A percentile compares a stretch with the other conserved stretches of the same genome.
These are phyloP conservation scores for Elymus sibiricus DNA, from an alignment of 176 grass and related monocot genomes.

Conservation along the genomic window DNA sequence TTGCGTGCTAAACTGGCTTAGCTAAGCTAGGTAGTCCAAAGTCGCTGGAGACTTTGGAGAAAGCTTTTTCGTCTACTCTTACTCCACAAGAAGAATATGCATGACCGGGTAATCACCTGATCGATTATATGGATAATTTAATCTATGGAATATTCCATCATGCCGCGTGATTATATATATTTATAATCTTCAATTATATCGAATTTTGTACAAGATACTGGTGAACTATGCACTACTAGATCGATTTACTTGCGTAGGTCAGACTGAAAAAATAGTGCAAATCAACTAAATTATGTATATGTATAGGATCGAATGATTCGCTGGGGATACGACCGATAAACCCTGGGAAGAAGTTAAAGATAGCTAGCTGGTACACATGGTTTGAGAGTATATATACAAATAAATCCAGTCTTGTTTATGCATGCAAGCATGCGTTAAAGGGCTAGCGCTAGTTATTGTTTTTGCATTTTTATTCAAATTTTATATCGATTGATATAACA, in stretches of 20 bases:
- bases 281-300: neutral
- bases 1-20: neutral
- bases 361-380: neutral
- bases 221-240: neutral
- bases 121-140: neutral
- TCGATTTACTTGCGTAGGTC: neutral
- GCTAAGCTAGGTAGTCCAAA: neutral
- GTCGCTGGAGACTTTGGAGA: constrained; percentile 28
- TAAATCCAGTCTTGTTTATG: too few relatives aligned
- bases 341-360: neutral
- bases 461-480: too few relatives aligned
- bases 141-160: neutral
- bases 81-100: constrained; percentile 20
- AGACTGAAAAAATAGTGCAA: neutral
- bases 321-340: neutral
- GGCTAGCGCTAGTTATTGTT: too few relatives aligned
- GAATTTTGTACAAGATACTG: neutral
- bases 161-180: neutral
- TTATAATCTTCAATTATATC: neutral
- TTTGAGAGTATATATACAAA: neutral
- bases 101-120: neutral
- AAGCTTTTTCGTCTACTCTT: constrained; percentile 28
- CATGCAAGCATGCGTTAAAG: too few relatives aligned
- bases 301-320: neutral
- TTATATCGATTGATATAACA: too few relatives aligned